These are phyloP conservation scores for Arbutus unedo DNA, from an alignment of 148 eudicot genomes.

Conservation along the genomic window DNA sequence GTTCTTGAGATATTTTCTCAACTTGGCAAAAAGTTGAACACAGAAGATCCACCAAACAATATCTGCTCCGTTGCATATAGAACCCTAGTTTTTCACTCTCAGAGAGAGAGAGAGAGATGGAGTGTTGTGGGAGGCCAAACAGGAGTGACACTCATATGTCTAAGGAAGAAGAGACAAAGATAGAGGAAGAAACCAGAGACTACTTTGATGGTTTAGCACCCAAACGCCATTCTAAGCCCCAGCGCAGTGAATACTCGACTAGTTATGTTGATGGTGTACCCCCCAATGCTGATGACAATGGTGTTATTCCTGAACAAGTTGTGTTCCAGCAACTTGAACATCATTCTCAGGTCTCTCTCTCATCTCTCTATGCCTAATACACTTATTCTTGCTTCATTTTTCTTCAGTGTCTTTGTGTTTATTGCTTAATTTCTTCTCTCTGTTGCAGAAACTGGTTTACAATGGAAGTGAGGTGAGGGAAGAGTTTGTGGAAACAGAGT, in stretches of 20 bases:
- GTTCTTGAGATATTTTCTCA: constrained; percentile 10
- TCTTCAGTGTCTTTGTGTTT: not conserved
- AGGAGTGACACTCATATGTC: constrained; percentile 72
- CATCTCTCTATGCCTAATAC: not conserved
- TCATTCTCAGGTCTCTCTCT: constrained; percentile 30
- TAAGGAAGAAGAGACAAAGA: constrained; percentile 58
- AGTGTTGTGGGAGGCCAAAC: constrained; percentile 46
- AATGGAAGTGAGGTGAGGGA: constrained; percentile 46
- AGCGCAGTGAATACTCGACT: constrained; percentile 68
- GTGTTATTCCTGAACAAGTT: constrained; percentile 58
- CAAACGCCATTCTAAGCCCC: constrained; percentile 79
- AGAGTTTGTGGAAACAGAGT: constrained; percentile 92
- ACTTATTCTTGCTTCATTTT: not conserved
- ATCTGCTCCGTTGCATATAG: not conserved
- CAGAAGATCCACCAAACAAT: not conserved
- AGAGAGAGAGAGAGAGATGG: constrained; percentile 35
- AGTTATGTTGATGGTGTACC: constrained; percentile 49
- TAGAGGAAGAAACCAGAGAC: constrained; percentile 50
- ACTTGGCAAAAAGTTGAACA: not conserved
- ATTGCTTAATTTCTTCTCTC: not conserved
- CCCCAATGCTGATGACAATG: constrained; percentile 10
- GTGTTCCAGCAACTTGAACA: constrained; percentile 63
- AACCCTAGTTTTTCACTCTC: not conserved
- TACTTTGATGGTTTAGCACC: constrained; percentile 75
- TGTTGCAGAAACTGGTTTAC: constrained; percentile 59